Conservation (phyloP, 306 rosid species). For the Geum urbanum region DNA sequence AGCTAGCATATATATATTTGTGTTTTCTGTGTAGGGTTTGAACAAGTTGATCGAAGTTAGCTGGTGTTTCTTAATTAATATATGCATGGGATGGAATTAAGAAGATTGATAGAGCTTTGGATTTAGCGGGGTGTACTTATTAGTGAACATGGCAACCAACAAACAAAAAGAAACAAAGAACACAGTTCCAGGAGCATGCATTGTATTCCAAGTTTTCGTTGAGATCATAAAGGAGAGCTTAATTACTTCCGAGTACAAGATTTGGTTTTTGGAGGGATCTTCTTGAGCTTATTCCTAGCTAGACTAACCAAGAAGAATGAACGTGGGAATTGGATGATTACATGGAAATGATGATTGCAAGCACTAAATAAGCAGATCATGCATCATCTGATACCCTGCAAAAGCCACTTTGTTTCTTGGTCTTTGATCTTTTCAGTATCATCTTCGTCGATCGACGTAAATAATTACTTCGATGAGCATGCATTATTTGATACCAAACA, state of each 20-base stretch:
- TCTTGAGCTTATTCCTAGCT: conserved; percentile 6
- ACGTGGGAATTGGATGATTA: conserved; percentile 34
- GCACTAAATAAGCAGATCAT: conserved; percentile 16
- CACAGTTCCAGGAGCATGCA: conserved; percentile 1
- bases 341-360: conserved; percentile 25
- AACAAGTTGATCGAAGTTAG: neutral
- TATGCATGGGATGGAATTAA: conserved; percentile 1
- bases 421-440: conserved; percentile 23
- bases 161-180: conserved; percentile 19
- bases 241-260: neutral
- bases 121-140: conserved; percentile 10
- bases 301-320: conserved; percentile 18
- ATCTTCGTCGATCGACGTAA: conserved; percentile 11
- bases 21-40: neutral
- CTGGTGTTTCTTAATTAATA: neutral
- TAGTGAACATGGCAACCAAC: conserved; percentile 16
- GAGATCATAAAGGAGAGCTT: conserved; percentile 7
- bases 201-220: neutral
- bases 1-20: neutral
- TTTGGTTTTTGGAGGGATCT: conserved; percentile 13
- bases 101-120: conserved; percentile 10
- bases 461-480: neutral
- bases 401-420: conserved; percentile 14
- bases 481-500: neutral
- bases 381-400: conserved; percentile 8